Evolutionary conservation across 768 basidiomycete genomes (phyloP), one percentile per base, ranked within the genome.

Genomic region (Collybiopsis confluens): DNA sequence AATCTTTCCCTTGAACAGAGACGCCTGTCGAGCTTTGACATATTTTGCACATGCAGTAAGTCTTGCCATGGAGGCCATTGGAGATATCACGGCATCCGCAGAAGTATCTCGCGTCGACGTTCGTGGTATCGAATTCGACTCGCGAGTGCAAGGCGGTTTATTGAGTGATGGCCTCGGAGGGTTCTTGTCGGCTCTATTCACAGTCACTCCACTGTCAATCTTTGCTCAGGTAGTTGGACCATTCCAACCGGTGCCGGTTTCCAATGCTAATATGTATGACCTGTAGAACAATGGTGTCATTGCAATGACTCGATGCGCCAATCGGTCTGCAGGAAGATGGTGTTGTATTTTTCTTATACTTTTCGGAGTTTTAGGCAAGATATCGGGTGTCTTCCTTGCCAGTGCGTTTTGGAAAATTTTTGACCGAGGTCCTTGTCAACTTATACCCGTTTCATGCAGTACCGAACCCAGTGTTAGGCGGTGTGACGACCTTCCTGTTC

Each of bases 401-500:
- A 92, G 52, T 53, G 43, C 23, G 52, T 45, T 5, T 3, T 44
- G n/a, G n/a, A n/a, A n/a, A n/a, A n/a, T n/a, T n/a, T n/a, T n/a
- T n/a, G n/a, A n/a, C n/a, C n/a, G n/a, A n/a, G n/a, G 3, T 21
- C 37, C 27, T 52, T 3, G 3, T 36, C 23, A 18, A 44, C 13
- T 53, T 30, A 45, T 9, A n/a, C 13, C 16, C 21, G 13, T 6
- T 4, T 7, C 28, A 33, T 10, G 26, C 24, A 53, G 52, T 94
- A 55, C 92, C 91, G 1, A 85, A 87, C 61, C 74, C 90, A 0
- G 90, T 91, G 6, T 77, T 91, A 0, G 91, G 90, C 1, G 90
- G 90, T 2, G 89, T 92, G 2, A 94, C 90, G 10, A 92, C 90
- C 2, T 92, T 92, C 76, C 75, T 92, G 9, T 92, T 93, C 62